Conservation (phyloP, 257 asterid species). For the Solanum lignicaule region DNA sequence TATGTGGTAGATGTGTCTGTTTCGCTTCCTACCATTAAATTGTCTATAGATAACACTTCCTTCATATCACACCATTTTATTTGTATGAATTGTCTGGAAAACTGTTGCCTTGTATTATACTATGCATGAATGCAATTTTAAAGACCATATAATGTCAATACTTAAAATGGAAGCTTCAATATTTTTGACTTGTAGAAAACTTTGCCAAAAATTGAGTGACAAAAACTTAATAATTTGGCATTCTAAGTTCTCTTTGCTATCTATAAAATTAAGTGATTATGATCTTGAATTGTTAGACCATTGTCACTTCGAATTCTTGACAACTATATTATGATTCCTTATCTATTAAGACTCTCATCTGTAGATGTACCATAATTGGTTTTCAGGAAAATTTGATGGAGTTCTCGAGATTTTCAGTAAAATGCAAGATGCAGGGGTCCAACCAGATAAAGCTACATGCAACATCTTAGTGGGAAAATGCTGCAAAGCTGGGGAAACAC, state of each 20-base stretch:
- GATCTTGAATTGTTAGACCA: background rate
- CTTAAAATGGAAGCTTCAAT: background rate
- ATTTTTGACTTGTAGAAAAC: background rate
- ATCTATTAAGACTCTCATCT: background rate
- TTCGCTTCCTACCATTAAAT: background rate
- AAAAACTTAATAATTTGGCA: background rate
- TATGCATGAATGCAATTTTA: background rate
- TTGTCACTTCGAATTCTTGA: background rate
- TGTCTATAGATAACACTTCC: background rate
- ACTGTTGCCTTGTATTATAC: background rate
- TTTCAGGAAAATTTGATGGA: constrained; percentile 56
- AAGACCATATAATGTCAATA: background rate
- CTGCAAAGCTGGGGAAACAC: constrained; percentile 43
- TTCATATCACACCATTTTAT: background rate
- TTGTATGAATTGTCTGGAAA: background rate
- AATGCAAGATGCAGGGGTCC: constrained; percentile 82
- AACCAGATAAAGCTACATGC: constrained; percentile 90
- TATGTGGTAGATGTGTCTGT: background rate
- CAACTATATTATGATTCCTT: background rate
- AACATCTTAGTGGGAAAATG: constrained; percentile 67
- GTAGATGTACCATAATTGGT: background rate
- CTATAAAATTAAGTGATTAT: background rate
- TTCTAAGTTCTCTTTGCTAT: background rate
- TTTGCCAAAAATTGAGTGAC: background rate
- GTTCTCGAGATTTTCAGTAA: constrained; percentile 62